Evolutionary conservation across 2,329 filamentous ascomycete species (phyloP).

Genomic region (Fusarium nelsonii): DNA sequence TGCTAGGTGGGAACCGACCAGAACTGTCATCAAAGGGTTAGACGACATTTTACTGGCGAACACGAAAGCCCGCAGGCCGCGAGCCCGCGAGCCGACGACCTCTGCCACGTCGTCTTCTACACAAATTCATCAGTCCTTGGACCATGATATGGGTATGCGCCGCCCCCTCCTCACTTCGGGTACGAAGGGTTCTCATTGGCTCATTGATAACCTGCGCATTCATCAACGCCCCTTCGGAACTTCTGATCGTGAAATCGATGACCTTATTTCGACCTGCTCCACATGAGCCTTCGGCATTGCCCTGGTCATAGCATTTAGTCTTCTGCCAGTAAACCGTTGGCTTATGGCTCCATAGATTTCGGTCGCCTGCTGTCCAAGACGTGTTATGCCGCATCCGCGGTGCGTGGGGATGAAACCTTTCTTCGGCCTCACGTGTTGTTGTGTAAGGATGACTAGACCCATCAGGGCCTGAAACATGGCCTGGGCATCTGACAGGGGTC

Average conservation of each 20-base stretch:
- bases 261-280: slow-evolving; percentile 36
- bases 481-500: slow-evolving; percentile 40
- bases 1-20: slow-evolving; percentile 40
- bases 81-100: slow-evolving; percentile 27
- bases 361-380: slow-evolving; percentile 33
- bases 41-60: slow-evolving; percentile 39
- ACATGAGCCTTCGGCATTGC: slow-evolving; percentile 33
- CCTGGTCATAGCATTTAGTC: slow-evolving; percentile 29
- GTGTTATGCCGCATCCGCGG: slow-evolving; percentile 45
- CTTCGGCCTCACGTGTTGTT: slow-evolving; percentile 46
- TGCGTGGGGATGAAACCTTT: slow-evolving; percentile 48
- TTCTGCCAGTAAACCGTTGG: slow-evolving; percentile 30
- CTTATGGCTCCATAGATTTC: slow-evolving; percentile 29
- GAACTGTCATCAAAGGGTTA: slow-evolving; percentile 33
- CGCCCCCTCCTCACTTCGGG: slow-evolving; percentile 48
- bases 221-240: slow-evolving; percentile 37
- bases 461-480: slow-evolving; percentile 45
- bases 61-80: slow-evolving; percentile 41
- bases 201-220: slow-evolving; percentile 37
- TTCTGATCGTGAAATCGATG: slow-evolving; percentile 40
- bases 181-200: slow-evolving; percentile 49
- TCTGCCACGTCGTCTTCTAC: slow-evolving; percentile 35
- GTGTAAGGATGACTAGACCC: slow-evolving; percentile 40
- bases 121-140: slow-evolving; percentile 33
- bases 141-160: slow-evolving; percentile 29